Evolutionary conservation across 2,329 filamentous ascomycete species (phyloP), one percentile per base, ranked within the genome.

Genomic region (Claviceps arundinis): DNA sequence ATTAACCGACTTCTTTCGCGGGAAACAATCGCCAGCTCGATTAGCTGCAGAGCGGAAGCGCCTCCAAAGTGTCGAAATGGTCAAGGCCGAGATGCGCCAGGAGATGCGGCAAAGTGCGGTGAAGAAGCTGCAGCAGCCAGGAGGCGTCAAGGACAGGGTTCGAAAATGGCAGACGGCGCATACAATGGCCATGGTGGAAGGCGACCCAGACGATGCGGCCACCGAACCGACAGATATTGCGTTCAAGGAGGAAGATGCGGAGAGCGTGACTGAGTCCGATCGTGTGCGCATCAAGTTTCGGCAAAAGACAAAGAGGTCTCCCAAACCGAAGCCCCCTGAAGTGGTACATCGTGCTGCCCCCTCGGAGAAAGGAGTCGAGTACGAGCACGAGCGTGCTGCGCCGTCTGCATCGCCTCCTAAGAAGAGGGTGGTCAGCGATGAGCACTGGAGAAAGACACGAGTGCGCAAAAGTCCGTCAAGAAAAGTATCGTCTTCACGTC

Each of bases 371-470:
- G 48, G 58, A 42, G 56, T 56, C 9, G 56, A 59, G 46, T 52
- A 4, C 22, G 22, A 22, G 22, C 22, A 58, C 50, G 9, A 57
- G 51, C 38, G 53, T 50, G 51, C 56, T 49, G 52, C 53, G 59
- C 68, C 63, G 81, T 43, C 50, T 9, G 34, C 41, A 50, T 67
- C 74, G 48, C 80, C 87, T 46, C 91, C 91, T 16, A 89, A 88
- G 70, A 96, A 95, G 74, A 81, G 90, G 56, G 88, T 97, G 51
- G 81, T 96, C 55, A 96, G 90, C 65, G 91, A 97, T 69, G 85
- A 87, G 51, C 87, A 95, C 69, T 97, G 91, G 87, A 81, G 81
- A 68, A 83, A 81, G 54, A 66, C 69, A 65, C 78, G 76, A 55
- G 75, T 73, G 54, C 76, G 74, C 55, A 75, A 72, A 54, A 74